These are phyloP conservation scores for Talaromyces stipitatus DNA, from an alignment of 495 filamentous ascomycete genomes.

Conservation along the genomic window DNA sequence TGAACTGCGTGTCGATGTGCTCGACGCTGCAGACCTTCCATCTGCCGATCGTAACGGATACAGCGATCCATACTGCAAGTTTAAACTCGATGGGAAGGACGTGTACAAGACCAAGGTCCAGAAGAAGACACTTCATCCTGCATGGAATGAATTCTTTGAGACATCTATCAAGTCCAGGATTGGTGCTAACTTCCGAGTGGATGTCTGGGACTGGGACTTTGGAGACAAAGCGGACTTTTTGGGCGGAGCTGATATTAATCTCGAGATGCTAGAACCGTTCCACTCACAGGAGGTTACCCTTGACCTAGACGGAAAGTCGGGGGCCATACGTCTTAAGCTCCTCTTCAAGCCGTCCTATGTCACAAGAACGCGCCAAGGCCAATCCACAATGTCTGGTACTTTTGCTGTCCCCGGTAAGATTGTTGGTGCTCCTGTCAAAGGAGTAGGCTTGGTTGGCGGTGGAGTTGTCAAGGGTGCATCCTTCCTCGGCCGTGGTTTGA, in stretches of 20 bases:
- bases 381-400: slow-evolving; percentile 87
- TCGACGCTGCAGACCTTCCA: slow-evolving; percentile 81
- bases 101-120: slow-evolving; percentile 88
- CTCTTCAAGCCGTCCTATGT: slow-evolving; percentile 96
- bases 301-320: slow-evolving; percentile 83
- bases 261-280: slow-evolving; percentile 81
- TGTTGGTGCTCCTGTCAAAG: slow-evolving; percentile 88
- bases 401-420: slow-evolving; percentile 89
- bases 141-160: slow-evolving; percentile 96
- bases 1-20: slow-evolving; percentile 79
- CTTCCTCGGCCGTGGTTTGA: slow-evolving; percentile 75
- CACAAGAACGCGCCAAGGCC: slow-evolving; percentile 77
- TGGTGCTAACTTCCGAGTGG: slow-evolving; percentile 74
- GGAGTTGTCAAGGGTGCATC: slow-evolving; percentile 82
- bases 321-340: slow-evolving; percentile 70
- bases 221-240: slow-evolving; percentile 85
- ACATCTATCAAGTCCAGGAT: slow-evolving; percentile 72
- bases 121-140: slow-evolving; percentile 92
- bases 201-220: slow-evolving; percentile 93
- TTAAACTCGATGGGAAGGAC: slow-evolving; percentile 76
- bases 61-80: slow-evolving; percentile 95
- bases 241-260: slow-evolving; percentile 67
- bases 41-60: slow-evolving; percentile 91
- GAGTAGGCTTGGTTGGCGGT: slow-evolving; percentile 70
- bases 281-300: slow-evolving; percentile 60